Evolutionary conservation across 2,329 filamentous ascomycete genomes (phyloP).

Genomic region (Penicillium sp.): DNA sequence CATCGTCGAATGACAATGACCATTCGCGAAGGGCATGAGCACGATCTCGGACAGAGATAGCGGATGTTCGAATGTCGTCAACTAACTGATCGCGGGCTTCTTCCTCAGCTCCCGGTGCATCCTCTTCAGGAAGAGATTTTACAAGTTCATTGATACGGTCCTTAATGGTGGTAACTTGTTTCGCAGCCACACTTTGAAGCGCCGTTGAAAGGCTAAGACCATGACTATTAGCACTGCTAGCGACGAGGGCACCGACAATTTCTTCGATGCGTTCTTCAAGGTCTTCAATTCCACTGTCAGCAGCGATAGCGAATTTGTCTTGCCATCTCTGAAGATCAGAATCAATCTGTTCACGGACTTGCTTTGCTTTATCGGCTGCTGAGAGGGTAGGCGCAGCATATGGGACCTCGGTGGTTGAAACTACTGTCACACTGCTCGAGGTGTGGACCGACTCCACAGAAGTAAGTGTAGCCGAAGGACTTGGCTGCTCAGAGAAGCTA

Average conservation of each 20-base stretch:
- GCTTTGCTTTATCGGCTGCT: constrained; percentile 42
- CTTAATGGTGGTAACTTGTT: constrained; percentile 67
- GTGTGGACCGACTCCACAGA: constrained; percentile 15
- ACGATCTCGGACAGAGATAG: constrained; percentile 71
- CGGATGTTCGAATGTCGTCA: constrained; percentile 63
- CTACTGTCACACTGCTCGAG: constrained; percentile 21
- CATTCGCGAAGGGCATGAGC: constrained; percentile 76
- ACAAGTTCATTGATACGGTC: constrained; percentile 61
- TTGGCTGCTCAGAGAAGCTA: constrained; percentile 21
- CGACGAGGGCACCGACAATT: constrained; percentile 71
- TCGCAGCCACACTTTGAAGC: constrained; percentile 66
- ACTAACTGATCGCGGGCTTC: constrained; percentile 54
- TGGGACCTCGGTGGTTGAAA: constrained; percentile 27
- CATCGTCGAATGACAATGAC: constrained; percentile 69
- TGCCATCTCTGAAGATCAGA: constrained; percentile 85
- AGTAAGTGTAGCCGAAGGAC: constrained; percentile 22
- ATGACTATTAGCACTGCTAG: constrained; percentile 57
- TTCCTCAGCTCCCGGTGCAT: constrained; percentile 54
- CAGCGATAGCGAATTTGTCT: constrained; percentile 79
- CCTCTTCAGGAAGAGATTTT: constrained; percentile 57
- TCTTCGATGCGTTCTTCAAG: constrained; percentile 63
- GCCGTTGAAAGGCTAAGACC: constrained; percentile 58
- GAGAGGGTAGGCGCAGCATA: constrained; percentile 41
- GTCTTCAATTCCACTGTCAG: constrained; percentile 77
- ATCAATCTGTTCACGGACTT: constrained; percentile 64